Evolutionary conservation across 768 basidiomycete genomes (phyloP), one percentile per base, ranked within the genome.

Genomic region (Russula sp.): DNA sequence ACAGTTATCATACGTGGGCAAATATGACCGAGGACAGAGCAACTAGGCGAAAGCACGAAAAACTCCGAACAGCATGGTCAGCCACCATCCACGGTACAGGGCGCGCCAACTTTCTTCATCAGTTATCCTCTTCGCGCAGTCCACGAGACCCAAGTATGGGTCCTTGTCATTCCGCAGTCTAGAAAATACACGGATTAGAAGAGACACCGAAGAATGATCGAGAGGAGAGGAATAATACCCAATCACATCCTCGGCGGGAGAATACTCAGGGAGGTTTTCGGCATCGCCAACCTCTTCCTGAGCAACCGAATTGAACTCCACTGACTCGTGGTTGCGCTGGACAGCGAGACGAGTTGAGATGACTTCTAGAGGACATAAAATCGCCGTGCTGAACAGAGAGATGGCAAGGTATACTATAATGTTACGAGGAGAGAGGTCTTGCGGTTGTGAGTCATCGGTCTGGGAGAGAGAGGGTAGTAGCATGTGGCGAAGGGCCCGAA

Each of bases 41-140:
- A 41, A n/a, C 65, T 67, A 74, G 36, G 77, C 73, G 29, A 76
- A 71, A 53, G 83, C 81, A 64, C 82, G 85, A 52, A 70, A 75
- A 38, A 87, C 70, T 43, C 81, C 81, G 34, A 83, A 86, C 43
- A 90, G 66, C 71, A 88, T 75, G 5, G 87, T 90, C 53, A 91
- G 69, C 91, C 90, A 93, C 90, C 90, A 93, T 5, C 86, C 91
- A 38, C 90, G 85, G 70, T 89, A 91, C 57, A 94, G 71, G 0
- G 88, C 79, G 66, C 72, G 70, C 75, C 80, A 81, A 1, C 92
- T 92, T 71, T 94, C 92, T 72, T 94, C 91, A 38, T 86, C 79
- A 13, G 87, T 70, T 38, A 93, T 90, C 65, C 83, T 79, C 73
- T 87, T 88, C 11, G 78, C 84, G 61, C 90, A 92, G 70, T 93